These are phyloP conservation scores for Citrus reticulata DNA, from an alignment of 345 rosid genomes.

Conservation along the genomic window DNA sequence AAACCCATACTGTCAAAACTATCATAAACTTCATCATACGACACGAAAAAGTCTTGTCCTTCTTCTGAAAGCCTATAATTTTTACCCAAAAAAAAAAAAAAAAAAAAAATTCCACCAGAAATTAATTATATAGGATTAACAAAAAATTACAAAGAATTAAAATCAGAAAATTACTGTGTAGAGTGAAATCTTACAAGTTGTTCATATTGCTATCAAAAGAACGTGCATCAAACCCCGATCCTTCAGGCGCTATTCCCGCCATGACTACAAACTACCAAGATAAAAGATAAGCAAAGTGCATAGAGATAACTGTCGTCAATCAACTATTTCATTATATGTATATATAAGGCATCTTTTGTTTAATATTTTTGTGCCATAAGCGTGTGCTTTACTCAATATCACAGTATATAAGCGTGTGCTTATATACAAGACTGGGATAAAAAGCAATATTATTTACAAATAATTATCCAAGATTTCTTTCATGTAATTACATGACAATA, in stretches of 20 bases:
- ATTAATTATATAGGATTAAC: neutral
- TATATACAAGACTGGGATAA: too few relatives aligned
- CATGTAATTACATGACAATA: too few relatives aligned
- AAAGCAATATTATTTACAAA: too few relatives aligned
- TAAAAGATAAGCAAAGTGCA: neutral
- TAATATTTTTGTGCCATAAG: too few relatives aligned
- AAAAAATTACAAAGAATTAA: neutral
- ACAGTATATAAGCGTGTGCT: too few relatives aligned
- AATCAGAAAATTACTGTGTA: neutral
- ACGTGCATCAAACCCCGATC: conserved; percentile 38
- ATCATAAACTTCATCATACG: conserved; percentile 42
- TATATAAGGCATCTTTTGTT: too few relatives aligned
- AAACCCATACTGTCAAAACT: conserved; percentile 51
- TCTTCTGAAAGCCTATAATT: conserved; percentile 32
- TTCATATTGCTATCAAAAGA: conserved; percentile 37
- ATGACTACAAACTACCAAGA: conserved; percentile 26
- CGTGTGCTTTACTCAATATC: too few relatives aligned
- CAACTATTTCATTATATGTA: neutral
- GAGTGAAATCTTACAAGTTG: conserved; percentile 30
- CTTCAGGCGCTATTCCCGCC: conserved; percentile 40
- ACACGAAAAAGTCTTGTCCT: conserved; percentile 36
- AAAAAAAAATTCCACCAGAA: neutral
- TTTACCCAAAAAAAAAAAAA: neutral
- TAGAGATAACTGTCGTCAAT: neutral
- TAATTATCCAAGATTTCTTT: too few relatives aligned